A percentile compares a stretch with the other conserved stretches of the same genome.
Conservation (phyloP, 73 alveolate species). For the Blepharisma stoltei region DNA sequence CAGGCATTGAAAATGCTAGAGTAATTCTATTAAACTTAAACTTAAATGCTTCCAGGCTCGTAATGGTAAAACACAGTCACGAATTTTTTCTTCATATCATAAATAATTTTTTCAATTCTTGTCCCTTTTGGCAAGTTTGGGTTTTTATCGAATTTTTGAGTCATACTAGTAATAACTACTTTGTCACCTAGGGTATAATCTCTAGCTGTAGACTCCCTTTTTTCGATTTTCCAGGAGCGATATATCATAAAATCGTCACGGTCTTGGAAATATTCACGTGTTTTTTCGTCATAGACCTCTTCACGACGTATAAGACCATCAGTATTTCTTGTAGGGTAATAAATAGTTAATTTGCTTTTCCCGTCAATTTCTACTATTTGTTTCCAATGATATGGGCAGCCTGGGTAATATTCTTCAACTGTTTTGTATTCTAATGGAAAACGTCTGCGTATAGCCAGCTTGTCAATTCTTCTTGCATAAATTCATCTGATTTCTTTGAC, state of each 20-base stretch:
- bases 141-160: constrained; percentile 63
- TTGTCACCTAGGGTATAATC: constrained; percentile 49
- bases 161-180: constrained; percentile 54
- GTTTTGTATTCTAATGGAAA: constrained; percentile 85
- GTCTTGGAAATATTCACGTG: constrained; percentile 73
- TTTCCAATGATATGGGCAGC: constrained; percentile 75
- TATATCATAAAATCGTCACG: constrained; percentile 79
- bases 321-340: constrained; percentile 81
- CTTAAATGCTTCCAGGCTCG: too few species aligned
- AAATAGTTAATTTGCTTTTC: constrained; percentile 56
- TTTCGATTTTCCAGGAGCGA: constrained; percentile 54
- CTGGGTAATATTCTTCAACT: constrained; percentile 84
- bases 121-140: constrained; percentile 66
- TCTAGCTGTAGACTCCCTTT: constrained; percentile 29
- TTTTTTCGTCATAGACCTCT: constrained; percentile 80
- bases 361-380: constrained; percentile 79
- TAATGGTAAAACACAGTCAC: constrained; percentile 32
- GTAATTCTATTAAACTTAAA: too few species aligned
- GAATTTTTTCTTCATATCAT: constrained; percentile 44
- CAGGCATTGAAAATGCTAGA: too few species aligned
- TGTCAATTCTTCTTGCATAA: constrained; percentile 81
- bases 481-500: constrained; percentile 65
- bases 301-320: constrained; percentile 85
- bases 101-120: constrained; percentile 48
- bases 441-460: constrained; percentile 66